phyloP scores from a whole-genome alignment of 768 basidiomycete species.

The Rhizopogon vesiculosus region DNA sequence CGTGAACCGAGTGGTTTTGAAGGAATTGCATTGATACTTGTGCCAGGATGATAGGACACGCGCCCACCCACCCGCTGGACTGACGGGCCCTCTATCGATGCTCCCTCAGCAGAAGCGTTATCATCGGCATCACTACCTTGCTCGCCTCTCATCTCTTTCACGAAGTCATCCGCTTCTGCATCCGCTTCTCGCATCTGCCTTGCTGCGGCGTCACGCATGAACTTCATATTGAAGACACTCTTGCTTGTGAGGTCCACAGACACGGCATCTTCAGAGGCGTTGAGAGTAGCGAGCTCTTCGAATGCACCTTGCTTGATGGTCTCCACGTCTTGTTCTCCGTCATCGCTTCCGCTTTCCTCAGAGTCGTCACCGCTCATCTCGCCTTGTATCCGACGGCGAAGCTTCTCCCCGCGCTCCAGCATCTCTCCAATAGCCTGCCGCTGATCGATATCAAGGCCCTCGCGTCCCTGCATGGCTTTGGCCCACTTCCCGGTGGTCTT shows the following conservation, averaged over 20 bases:
- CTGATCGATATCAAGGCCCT: slow-evolving; percentile 61
- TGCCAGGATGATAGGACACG: slow-evolving; percentile 55
- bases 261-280: slow-evolving; percentile 31
- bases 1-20: slow-evolving; percentile 24
- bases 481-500: slow-evolving; percentile 90
- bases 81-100: slow-evolving; percentile 28
- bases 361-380: slow-evolving; percentile 52
- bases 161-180: slow-evolving; percentile 66
- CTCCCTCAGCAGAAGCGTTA: slow-evolving; percentile 22
- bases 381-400: slow-evolving; percentile 74
- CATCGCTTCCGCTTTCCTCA: slow-evolving; percentile 38
- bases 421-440: slow-evolving; percentile 77
- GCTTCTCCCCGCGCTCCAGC: slow-evolving; percentile 75
- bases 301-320: slow-evolving; percentile 64
- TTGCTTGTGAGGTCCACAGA: slow-evolving; percentile 38
- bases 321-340: slow-evolving; percentile 35
- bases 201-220: slow-evolving; percentile 91
- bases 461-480: slow-evolving; percentile 62
- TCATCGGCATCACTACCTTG: slow-evolving; percentile 28
- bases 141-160: slow-evolving; percentile 56
- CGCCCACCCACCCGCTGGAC: slow-evolving; percentile 65
- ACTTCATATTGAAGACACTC: slow-evolving; percentile 93
- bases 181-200: slow-evolving; percentile 54
- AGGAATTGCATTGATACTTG: slow-evolving; percentile 7
- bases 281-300: slow-evolving; percentile 63